Evolutionary conservation across 192 early-diverging fungal genomes (phyloP), one percentile per base, ranked within the genome.

Genomic region (Geranomyces variabilis): DNA sequence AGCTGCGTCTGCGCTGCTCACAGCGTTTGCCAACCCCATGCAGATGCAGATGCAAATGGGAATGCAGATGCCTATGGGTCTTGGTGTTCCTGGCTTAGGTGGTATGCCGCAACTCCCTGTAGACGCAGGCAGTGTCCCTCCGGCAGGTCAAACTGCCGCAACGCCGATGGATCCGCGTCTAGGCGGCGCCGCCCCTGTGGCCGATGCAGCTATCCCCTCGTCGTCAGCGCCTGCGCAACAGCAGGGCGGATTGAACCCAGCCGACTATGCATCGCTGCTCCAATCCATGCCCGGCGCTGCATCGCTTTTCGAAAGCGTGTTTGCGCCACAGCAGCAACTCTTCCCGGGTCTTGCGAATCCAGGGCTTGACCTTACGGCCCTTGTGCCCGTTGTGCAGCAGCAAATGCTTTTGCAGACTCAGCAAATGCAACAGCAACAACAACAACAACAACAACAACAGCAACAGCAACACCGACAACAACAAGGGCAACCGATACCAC

Each of bases 221-320:
- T 13, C 19, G 17, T 53, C 51, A n/a, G 17, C 51, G 3, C 36
- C 36, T 41, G 36, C 36, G 36, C 36, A 41, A 41, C 36, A 41
- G 3, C 5, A 3, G 3, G 10, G 36, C 36, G 36, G 36, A 41
- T 10, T 41, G 36, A 41, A 41, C 10, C 36, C 36, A 17, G 22
- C 3, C 58, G 63, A 64, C 43, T 29, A 43, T 19, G 33, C 63
- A 10, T 31, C 63, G 6, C 44, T 64, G 43, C 63, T 64, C 9
- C 63, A 64, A 22, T 41, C 36, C 36, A 13, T 64, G 13, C 63
- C 63, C 43, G 63, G 63, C n/a, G 63, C 63, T 24, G 63, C 41
- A 2, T 41, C 63, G 4, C 34, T 64, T 1, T 36, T 64, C 5
- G 41, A 45, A 21, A 21, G n/a, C 43, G n/a, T 64, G n/a, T 21